These are phyloP conservation scores for Suhomyces prunicola DNA, from an alignment of 805 yeast species.

Conservation along the genomic window DNA sequence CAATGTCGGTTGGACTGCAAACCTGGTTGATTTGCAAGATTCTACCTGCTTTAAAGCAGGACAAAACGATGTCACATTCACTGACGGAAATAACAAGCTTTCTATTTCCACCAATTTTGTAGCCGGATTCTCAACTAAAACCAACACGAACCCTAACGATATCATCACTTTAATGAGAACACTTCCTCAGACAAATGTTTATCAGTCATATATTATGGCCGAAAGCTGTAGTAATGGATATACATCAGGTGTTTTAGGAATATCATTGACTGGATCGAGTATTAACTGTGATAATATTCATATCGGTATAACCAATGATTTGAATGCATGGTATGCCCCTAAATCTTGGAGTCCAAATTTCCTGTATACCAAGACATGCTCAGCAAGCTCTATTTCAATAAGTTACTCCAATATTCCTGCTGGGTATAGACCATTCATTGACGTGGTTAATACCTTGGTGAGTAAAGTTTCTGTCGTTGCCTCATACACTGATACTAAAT, in stretches of 20 bases:
- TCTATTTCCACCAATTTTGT: conserved; percentile 6
- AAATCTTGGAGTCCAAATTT: conserved; percentile 1
- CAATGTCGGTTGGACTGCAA: conserved; percentile 10
- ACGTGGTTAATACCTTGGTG: neutral
- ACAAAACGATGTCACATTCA: conserved; percentile 16
- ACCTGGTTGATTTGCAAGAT: conserved; percentile 12
- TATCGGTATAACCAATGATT: conserved; percentile 16
- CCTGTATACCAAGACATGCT: conserved; percentile 14
- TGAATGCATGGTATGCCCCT: conserved; percentile 22
- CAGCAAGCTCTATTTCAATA: neutral
- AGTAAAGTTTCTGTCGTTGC: neutral
- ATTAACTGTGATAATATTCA: conserved; percentile 21
- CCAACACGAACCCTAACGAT: neutral
- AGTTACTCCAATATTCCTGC: conserved; percentile 23
- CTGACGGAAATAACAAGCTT: conserved; percentile 10
- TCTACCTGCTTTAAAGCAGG: conserved; percentile 19
- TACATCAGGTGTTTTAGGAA: conserved; percentile 19
- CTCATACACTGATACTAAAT: conserved; percentile 10
- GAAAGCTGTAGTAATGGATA: conserved; percentile 21
- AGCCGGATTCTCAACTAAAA: neutral
- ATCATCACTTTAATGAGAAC: conserved; percentile 1
- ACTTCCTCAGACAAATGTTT: conserved; percentile 10
- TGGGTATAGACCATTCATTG: conserved; percentile 22
- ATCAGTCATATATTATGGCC: conserved; percentile 9
- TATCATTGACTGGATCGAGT: conserved; percentile 7